phyloP scores from a whole-genome alignment of 768 basidiomycete species.

The Panaeolus papilionaceus region DNA sequence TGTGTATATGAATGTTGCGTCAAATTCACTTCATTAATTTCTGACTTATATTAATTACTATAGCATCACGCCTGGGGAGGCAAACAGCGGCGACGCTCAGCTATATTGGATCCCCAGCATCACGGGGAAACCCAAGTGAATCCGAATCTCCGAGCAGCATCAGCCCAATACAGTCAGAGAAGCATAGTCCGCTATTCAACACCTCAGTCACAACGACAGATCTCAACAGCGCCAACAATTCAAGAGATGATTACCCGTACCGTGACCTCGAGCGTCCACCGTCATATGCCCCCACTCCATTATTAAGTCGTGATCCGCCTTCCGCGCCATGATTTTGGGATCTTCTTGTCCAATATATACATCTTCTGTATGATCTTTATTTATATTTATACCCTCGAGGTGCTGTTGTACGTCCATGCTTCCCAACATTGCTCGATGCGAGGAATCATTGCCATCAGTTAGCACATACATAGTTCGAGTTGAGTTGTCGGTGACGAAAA shows the following conservation, averaged over 20 bases:
- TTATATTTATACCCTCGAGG: too few species aligned
- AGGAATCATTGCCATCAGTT: too few species aligned
- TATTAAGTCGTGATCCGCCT: too few species aligned
- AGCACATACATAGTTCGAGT: too few species aligned
- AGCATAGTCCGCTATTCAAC: not conserved
- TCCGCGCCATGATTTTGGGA: too few species aligned
- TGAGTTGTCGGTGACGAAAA: too few species aligned
- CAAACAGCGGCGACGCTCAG: not conserved
- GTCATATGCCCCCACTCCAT: not conserved
- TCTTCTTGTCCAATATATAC: too few species aligned
- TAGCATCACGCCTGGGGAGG: not conserved
- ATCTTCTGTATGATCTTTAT: too few species aligned
- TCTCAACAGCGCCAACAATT: not conserved
- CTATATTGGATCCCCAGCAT: not conserved
- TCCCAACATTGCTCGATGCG: too few species aligned
- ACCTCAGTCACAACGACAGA: not conserved
- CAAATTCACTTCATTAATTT: not conserved
- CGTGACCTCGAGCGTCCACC: not conserved
- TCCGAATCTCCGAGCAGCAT: not conserved
- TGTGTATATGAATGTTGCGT: not conserved
- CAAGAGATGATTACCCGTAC: not conserved
- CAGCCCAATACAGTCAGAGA: not conserved
- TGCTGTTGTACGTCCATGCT: too few species aligned
- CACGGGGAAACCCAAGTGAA: not conserved
- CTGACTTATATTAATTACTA: not conserved